Evolutionary conservation across 148 eudicot species (phyloP).

Genomic region (Rhododendron vialii): DNA sequence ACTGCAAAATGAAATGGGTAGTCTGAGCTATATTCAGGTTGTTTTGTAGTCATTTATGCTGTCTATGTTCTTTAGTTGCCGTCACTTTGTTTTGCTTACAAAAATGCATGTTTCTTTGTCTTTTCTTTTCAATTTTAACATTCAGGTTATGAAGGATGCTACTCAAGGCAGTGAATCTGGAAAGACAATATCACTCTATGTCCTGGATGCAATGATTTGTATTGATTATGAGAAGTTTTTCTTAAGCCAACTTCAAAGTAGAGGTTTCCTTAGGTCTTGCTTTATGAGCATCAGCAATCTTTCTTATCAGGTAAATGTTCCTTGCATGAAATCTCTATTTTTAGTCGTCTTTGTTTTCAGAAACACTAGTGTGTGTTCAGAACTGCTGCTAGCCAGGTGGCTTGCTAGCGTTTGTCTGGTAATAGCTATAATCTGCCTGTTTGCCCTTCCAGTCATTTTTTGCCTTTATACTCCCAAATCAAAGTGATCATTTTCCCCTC

Average conservation of each 20-base stretch:
- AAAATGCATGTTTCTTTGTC: neutral
- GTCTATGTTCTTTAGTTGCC: constrained; percentile 8
- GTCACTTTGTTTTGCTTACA: neutral
- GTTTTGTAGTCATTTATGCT: neutral
- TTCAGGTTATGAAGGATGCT: constrained; percentile 86
- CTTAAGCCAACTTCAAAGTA: constrained; percentile 86
- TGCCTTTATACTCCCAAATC: neutral
- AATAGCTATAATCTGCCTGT: neutral
- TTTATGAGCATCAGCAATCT: constrained; percentile 74
- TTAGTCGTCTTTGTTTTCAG: neutral
- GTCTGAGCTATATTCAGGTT: neutral
- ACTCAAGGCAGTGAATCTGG: constrained; percentile 95
- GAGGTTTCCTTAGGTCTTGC: constrained; percentile 96
- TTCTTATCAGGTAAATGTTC: constrained; percentile 59
- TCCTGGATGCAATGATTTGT: constrained; percentile 78
- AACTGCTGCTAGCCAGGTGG: neutral
- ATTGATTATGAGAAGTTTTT: constrained; percentile 92
- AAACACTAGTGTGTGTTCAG: neutral
- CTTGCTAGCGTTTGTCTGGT: neutral
- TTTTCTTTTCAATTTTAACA: neutral
- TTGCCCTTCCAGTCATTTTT: neutral
- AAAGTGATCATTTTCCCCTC: neutral
- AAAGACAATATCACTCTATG: constrained; percentile 75
- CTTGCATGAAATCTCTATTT: neutral
- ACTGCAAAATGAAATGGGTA: neutral